Evolutionary conservation across 352 stramenopile species (phyloP).

Genomic region (Phytophthora cryptogea): DNA sequence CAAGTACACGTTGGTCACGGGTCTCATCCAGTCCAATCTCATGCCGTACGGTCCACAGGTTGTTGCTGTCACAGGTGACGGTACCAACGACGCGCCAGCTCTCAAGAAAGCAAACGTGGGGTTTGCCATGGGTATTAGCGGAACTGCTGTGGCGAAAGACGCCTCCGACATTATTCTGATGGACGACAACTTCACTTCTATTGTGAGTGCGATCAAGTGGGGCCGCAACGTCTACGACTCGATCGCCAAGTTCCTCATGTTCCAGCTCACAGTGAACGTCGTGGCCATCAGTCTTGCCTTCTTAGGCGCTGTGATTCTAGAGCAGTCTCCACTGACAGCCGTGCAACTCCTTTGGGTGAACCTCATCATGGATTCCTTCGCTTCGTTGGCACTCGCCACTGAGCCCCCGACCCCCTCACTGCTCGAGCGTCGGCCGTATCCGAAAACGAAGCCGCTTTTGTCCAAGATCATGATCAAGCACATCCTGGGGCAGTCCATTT

Average conservation of each 20-base stretch:
- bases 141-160: constrained; percentile 95
- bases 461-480: constrained; percentile 95
- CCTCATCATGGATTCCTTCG: constrained; percentile 98
- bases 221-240: constrained; percentile 96
- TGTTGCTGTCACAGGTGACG: constrained; percentile 96
- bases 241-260: constrained; percentile 98
- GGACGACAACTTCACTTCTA: constrained; percentile 97
- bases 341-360: constrained; percentile 99
- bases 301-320: constrained; percentile 78
- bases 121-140: constrained; percentile 97
- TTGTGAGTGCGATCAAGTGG: constrained; percentile 96
- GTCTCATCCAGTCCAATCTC: constrained; percentile 85
- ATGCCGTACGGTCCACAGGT: constrained; percentile 86
- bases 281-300: constrained; percentile 94
- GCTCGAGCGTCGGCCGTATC: constrained; percentile 93
- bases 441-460: constrained; percentile 92
- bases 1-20: constrained; percentile 96
- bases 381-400: constrained; percentile 94
- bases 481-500: constrained; percentile 92
- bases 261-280: constrained; percentile 98
- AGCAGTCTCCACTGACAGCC: constrained; percentile 91
- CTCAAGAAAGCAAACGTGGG: constrained; percentile 98
- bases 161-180: constrained; percentile 97
- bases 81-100: constrained; percentile 96
- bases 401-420: constrained; percentile 91